Evolutionary conservation across 148 eudicot species (phyloP).

Genomic region (Tetragonia tetragonoides): DNA sequence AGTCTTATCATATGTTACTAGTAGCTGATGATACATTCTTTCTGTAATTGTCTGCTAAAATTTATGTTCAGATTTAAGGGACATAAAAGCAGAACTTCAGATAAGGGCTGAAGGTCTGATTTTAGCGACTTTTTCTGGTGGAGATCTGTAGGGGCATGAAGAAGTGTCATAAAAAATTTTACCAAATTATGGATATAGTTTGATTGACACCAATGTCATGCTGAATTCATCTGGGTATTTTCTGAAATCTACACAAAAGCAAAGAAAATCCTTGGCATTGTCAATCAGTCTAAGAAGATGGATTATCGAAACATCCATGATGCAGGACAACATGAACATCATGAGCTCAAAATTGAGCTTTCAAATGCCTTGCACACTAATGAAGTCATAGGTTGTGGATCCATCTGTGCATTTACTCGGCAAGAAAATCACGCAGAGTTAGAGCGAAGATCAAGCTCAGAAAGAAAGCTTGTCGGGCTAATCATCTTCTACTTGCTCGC

Average conservation of each 20-base stretch:
- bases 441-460: conserved; percentile 33
- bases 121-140: too few relatives aligned
- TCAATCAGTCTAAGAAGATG: conserved; percentile 27
- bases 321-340: not conserved
- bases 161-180: too few relatives aligned
- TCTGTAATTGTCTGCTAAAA: too few relatives aligned
- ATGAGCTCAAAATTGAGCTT: conserved; percentile 20
- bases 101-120: too few relatives aligned
- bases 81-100: too few relatives aligned
- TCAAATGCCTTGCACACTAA: conserved; percentile 9
- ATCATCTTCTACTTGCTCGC: conserved; percentile 36
- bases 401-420: conserved; percentile 39
- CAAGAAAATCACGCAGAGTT: conserved; percentile 23
- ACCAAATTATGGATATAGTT: not conserved
- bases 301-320: conserved; percentile 15
- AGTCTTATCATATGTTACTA: too few relatives aligned
- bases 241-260: not conserved
- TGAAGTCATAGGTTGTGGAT: conserved; percentile 24
- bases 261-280: too few relatives aligned
- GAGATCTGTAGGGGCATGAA: too few relatives aligned
- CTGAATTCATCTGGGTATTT: not conserved
- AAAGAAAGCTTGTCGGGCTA: conserved; percentile 38
- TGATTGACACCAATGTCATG: not conserved
- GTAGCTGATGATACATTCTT: too few relatives aligned
- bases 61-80: too few relatives aligned